Base-by-base conservation (phyloP, 2,329 filamentous ascomycete species). In the Claviceps spartinae region DNA sequence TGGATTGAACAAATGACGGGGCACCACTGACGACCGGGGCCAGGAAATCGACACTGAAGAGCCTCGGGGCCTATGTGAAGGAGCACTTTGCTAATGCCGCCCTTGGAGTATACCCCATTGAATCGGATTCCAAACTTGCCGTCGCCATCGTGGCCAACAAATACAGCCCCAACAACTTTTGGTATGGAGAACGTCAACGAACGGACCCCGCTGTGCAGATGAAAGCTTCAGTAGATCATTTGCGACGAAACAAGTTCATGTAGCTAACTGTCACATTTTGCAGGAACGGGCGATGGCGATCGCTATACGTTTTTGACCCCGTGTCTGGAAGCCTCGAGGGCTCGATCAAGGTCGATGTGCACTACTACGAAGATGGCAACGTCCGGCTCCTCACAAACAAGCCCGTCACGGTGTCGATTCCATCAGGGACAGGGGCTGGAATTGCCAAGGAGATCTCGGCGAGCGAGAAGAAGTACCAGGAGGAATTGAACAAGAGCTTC, bases 341-440 rank as follows among this genome's bases (percentile, higher is more conserved):
- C 61, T 82, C 77, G 54, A 83, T 97, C 69, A 88, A 91, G 67
- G 87, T 96, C 51, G 90, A 97, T 60, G 91, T 98, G 49, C 93
- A 98, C 75, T 98, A 98, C 77, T 98, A 98, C 73, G 93, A 98
- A 72, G 94, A 98, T 65, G 93, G 93, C 56, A 98, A 98, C 65
- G 93, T 98, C 53, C 85, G 93, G 2, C 78, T 98, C 54, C 77
- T 91, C 57, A 96, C 93, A n/a, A 84, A 80, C 63, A 96, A 96
- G 72, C 74, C 85, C 11, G 67, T 91, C 13, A 75, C 75, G 1
- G 67, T 78, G 3, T 79, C 78, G 8, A 67, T 86, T n/a, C 68
- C 81, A 1, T 82, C 78, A 1, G 75, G 74, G 41, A 79, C 77
- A 2, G 83, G 82, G 7, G 77, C 79, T 0, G 85, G 83, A 38